phyloP scores from a whole-genome alignment of 192 early-diverging fungal species.

The Phlyctochytrium arcticum region DNA sequence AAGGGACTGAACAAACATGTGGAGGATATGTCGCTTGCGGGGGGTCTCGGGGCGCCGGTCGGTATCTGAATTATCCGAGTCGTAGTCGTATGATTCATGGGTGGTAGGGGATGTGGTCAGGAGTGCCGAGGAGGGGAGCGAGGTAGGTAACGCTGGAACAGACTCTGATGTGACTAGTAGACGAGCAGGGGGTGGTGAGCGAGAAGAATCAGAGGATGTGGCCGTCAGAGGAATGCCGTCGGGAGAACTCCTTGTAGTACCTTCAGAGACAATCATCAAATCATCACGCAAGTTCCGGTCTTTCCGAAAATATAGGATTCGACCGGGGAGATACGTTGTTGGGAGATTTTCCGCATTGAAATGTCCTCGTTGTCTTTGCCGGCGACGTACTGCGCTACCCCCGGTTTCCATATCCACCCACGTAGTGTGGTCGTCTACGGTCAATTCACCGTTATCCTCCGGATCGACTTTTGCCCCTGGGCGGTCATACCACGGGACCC shows the following conservation, averaged over 20 bases:
- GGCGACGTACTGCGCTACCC: neutral
- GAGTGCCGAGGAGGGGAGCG: neutral
- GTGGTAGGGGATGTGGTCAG: too few species aligned
- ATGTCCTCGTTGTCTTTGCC: neutral
- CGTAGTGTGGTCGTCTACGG: too few species aligned
- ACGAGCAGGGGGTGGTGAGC: neutral
- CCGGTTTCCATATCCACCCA: neutral
- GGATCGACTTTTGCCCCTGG: neutral
- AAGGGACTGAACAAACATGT: too few species aligned
- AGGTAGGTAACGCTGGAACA: neutral
- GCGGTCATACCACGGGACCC: neutral
- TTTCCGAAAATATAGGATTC: conserved; percentile 34
- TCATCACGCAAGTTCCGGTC: too few species aligned
- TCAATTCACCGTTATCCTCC: neutral
- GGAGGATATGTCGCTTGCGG: too few species aligned
- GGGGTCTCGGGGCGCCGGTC: too few species aligned
- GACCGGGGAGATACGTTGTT: conserved; percentile 37
- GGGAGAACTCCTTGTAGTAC: too few species aligned
- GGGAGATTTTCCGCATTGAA: conserved; percentile 1
- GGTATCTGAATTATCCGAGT: too few species aligned
- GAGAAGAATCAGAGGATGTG: neutral
- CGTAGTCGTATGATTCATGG: too few species aligned
- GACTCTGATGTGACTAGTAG: neutral
- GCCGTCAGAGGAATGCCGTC: too few species aligned
- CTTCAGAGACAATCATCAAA: too few species aligned